Evolutionary conservation across 2,329 filamentous ascomycete species (phyloP).

Genomic region (Monosporascus sp.): DNA sequence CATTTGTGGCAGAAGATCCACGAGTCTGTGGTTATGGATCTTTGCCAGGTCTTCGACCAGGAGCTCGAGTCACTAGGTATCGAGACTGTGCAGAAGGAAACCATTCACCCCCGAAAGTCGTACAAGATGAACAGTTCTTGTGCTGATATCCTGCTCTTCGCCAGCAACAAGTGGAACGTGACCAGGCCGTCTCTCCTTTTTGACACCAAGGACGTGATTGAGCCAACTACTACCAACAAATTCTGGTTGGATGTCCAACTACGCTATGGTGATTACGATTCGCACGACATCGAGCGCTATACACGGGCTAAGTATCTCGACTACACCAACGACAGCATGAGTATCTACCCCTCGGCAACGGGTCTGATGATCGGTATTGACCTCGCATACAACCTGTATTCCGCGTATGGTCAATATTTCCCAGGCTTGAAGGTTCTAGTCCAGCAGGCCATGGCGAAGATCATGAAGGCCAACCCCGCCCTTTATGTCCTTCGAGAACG

Average conservation of each 20-base stretch:
- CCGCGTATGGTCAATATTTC: conserved; percentile 98
- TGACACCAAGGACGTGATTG: conserved; percentile 94
- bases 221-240: conserved; percentile 92
- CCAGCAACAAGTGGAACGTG: conserved; percentile 98
- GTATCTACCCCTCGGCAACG: conserved; percentile 94
- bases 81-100: conserved; percentile 97
- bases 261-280: conserved; percentile 96
- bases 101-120: conserved; percentile 96
- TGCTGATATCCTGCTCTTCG: conserved; percentile 93
- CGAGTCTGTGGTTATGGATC: conserved; percentile 91
- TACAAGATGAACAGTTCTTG: conserved; percentile 99
- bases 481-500: conserved; percentile 94
- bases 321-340: conserved; percentile 98
- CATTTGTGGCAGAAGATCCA: conserved; percentile 99
- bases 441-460: conserved; percentile 98
- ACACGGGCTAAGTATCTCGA: conserved; percentile 97
- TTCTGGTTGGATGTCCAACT: conserved; percentile 99
- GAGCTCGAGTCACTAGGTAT: conserved; percentile 94
- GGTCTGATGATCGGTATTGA: conserved; percentile 98
- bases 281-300: conserved; percentile 97
- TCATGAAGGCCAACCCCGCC: conserved; percentile 99
- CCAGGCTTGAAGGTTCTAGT: conserved; percentile 91
- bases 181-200: conserved; percentile 88
- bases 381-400: conserved; percentile 96
- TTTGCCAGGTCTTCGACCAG: conserved; percentile 97